Conservation (phyloP, 805 yeast species). For the Metschnikowia sp. region DNA sequence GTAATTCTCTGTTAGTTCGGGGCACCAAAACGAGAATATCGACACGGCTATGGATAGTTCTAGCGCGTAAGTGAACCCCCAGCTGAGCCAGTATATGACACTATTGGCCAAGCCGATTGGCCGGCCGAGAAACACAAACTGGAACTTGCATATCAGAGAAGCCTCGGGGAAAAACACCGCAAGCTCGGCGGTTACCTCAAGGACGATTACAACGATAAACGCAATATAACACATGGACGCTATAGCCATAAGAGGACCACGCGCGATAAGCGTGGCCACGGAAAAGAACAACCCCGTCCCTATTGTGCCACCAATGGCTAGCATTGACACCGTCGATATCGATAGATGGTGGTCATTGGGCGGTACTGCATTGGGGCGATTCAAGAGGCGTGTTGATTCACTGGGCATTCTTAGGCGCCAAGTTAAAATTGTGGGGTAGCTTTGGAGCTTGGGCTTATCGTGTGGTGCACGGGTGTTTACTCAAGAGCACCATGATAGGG, state of each 20-base stretch:
- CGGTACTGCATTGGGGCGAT: background rate
- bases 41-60: conserved; percentile 20
- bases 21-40: conserved; percentile 16
- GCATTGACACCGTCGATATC: conserved; percentile 17
- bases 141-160: conserved; percentile 22
- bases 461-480: too few relatives aligned
- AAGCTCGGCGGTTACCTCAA: conserved; percentile 20
- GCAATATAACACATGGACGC: conserved; percentile 19
- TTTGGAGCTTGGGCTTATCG: too few relatives aligned
- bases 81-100: conserved; percentile 24
- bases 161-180: conserved; percentile 18
- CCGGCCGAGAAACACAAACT: conserved; percentile 17
- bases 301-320: conserved; percentile 24
- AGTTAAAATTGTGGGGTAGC: too few relatives aligned
- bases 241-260: conserved; percentile 21
- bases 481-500: too few relatives aligned
- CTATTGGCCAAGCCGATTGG: conserved; percentile 20
- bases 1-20: background rate
- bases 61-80: conserved; percentile 25
- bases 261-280: conserved; percentile 11
- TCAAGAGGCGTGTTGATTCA: background rate
- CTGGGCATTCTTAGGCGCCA: too few relatives aligned
- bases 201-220: conserved; percentile 19
- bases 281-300: conserved; percentile 25
- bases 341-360: conserved; percentile 5